Base-by-base conservation (phyloP, 768 basidiomycete species). In the Boletus coccyginus region DNA sequence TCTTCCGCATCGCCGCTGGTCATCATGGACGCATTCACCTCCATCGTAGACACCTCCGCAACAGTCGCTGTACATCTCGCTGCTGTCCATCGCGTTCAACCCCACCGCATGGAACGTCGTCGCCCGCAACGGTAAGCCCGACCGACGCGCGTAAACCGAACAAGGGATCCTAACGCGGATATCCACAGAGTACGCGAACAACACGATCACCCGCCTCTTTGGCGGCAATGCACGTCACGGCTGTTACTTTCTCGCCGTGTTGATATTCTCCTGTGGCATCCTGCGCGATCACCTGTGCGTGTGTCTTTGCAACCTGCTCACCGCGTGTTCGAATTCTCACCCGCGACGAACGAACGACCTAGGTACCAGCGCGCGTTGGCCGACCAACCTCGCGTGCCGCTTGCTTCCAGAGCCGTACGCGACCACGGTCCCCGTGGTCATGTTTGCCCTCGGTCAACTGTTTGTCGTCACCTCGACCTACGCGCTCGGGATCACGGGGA, bases 21-120 rank as follows among this genome's bases (percentile, higher is more conserved):
- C 27, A 36, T 16, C 14, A 69, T 70, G 65, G 65, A 69, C 65
- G 54, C 68, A 27, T 60, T 77, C 27, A 61, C 59, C 21, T 59
- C 65, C 46, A 35, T 71, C 43, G 58, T 96, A 3, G 86, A 96
- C 74, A 66, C 80, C 31, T 81, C 77, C 32, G 81, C 92, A 63
- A 67, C 74, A 7, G n/a, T 90, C 90, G 21, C 69, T 98, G 40
- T 80, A 79, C 65, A 50, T 90, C 17, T 83, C 84, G 0, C 58
- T 94, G n/a, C 72, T 81, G 5, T 71, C 88, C 56, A 91, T 96
- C 47, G 67, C 84, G 2, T 98, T 98, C 77, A 98, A 98, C 65
- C 96, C 96, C 0, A 85, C 86, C 1, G 94, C 88, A 56, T 99
- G 96, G 96, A 99, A 99, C 72, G 85, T 94, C 59, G 85, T 95